phyloP scores from a whole-genome alignment of 2,329 filamentous ascomycete genomes.

The Beauveria brongniartii region DNA sequence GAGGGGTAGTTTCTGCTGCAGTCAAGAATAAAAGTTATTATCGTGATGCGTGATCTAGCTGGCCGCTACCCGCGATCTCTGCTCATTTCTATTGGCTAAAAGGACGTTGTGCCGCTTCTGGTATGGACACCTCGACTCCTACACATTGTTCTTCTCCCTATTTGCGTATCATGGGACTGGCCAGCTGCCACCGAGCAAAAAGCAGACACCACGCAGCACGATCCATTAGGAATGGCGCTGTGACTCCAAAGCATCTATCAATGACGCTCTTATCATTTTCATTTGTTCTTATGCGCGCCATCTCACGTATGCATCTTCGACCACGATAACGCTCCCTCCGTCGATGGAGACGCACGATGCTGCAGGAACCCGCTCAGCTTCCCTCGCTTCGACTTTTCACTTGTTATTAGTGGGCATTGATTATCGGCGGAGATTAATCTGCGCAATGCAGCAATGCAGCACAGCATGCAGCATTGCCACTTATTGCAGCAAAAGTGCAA shows the following conservation, averaged over 20 bases:
- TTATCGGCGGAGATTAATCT: not conserved
- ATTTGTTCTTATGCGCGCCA: not conserved
- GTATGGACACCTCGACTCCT: no score
- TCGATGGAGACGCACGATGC: not conserved
- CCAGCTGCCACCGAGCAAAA: not conserved
- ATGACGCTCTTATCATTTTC: not conserved
- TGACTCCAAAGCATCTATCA: not conserved
- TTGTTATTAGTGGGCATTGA: not conserved
- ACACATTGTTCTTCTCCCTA: no score
- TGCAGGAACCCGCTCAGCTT: not conserved
- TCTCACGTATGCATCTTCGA: not conserved
- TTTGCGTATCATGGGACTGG: not conserved
- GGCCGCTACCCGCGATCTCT: no score
- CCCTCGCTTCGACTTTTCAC: not conserved
- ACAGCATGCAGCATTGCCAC: not conserved
- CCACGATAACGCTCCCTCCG: not conserved
- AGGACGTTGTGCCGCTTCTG: no score
- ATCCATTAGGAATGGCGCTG: no score
- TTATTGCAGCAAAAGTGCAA: not conserved
- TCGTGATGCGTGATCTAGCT: no score
- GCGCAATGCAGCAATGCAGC: not conserved
- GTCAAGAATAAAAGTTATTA: no score
- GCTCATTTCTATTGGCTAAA: no score
- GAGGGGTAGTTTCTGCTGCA: no score
- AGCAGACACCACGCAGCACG: not conserved